Conservation (phyloP, 2,329 filamentous ascomycete species). For the Ophiostoma ulmi region DNA sequence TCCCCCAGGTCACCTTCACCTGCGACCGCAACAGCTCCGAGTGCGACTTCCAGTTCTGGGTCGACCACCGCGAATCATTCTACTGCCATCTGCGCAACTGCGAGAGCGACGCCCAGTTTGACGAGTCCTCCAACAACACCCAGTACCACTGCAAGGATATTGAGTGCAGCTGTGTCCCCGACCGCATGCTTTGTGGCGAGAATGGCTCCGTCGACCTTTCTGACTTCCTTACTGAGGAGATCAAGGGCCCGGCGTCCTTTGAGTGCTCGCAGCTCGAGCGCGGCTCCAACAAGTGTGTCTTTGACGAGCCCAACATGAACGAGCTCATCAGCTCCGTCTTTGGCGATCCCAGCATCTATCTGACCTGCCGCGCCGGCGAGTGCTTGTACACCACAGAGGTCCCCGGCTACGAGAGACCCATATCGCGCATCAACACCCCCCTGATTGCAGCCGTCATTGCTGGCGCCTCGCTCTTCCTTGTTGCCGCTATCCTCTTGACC, state of each 20-base stretch:
- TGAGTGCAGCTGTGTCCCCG: constrained; percentile 80
- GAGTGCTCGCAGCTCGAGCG: constrained; percentile 64
- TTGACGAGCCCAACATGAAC: constrained; percentile 90
- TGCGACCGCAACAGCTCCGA: constrained; percentile 69
- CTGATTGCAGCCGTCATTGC: constrained; percentile 93
- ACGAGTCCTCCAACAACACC: constrained; percentile 70
- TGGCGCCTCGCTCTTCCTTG: constrained; percentile 71
- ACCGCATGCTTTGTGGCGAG: constrained; percentile 89
- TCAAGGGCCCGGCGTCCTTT: constrained; percentile 84
- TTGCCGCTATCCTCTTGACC: constrained; percentile 73
- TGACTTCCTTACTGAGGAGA: constrained; percentile 77
- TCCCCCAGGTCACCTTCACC: constrained; percentile 90
- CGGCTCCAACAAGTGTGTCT: constrained; percentile 63
- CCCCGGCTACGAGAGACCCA: constrained; percentile 79
- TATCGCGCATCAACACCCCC: constrained; percentile 95
- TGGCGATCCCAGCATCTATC: constrained; percentile 80
- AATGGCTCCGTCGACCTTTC: constrained; percentile 85
- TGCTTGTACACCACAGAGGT: constrained; percentile 91
- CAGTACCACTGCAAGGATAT: constrained; percentile 80
- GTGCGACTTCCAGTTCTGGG: constrained; percentile 99
- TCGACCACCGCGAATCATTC: constrained; percentile 89
- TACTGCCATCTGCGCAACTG: constrained; percentile 88
- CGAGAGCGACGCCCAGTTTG: constrained; percentile 63
- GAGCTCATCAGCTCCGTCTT: constrained; percentile 82
- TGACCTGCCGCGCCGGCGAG: constrained; percentile 80